These are phyloP conservation scores for Coprinopsis cinerea DNA, from an alignment of 768 basidiomycete genomes.

Conservation along the genomic window DNA sequence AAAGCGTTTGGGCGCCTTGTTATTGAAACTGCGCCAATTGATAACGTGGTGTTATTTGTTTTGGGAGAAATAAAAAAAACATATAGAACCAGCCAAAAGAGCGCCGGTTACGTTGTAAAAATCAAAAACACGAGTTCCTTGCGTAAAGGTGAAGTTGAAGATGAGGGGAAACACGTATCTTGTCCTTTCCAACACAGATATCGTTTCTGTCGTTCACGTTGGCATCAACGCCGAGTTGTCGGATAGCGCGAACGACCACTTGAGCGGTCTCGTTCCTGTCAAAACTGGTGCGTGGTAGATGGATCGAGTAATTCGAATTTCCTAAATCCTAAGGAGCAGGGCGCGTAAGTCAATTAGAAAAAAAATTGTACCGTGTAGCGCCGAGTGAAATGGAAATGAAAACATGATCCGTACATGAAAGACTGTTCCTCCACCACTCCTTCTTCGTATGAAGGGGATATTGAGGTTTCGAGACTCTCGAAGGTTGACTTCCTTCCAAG, in stretches of 20 bases:
- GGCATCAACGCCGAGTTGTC: conserved; percentile 70
- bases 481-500: conserved; percentile 95
- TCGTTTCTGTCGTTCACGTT: conserved; percentile 88
- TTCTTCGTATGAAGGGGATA: conserved; percentile 75
- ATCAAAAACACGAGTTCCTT: background rate
- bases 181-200: conserved; percentile 75
- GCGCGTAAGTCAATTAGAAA: background rate
- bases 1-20: too few species aligned
- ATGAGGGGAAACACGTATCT: conserved; percentile 59
- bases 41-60: too few species aligned
- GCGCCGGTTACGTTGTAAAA: too few species aligned
- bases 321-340: conserved; percentile 70
- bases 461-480: conserved; percentile 40
- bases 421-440: conserved; percentile 93
- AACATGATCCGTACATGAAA: conserved; percentile 73
- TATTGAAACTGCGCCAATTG: too few species aligned
- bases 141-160: background rate
- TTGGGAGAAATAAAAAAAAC: too few species aligned
- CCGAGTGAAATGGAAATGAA: background rate
- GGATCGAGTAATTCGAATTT: conserved; percentile 96
- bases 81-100: too few species aligned
- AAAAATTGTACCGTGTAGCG: too few species aligned
- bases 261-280: conserved; percentile 73
- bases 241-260: conserved; percentile 72
- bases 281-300: conserved; percentile 76